Conservation (phyloP, 2,329 filamentous ascomycete species). For the Albifimbria verrucaria region DNA sequence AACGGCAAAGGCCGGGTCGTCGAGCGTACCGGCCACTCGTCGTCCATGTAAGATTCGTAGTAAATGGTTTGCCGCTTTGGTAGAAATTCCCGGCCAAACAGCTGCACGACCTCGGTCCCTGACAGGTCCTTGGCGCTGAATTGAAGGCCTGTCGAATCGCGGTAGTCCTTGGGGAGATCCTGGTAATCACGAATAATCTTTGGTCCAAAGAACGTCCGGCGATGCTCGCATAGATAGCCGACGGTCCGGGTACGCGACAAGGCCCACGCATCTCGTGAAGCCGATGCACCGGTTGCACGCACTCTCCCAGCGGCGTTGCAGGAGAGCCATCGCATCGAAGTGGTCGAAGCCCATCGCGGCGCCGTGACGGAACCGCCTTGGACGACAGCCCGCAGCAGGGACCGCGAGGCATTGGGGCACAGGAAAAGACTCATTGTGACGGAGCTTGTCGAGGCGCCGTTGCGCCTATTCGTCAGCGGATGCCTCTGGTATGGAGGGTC, state of each 20-base stretch:
- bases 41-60: constrained; percentile 60
- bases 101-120: constrained; percentile 38
- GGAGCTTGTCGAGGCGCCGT: background rate
- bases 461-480: background rate
- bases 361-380: constrained; percentile 16
- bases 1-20: constrained; percentile 50
- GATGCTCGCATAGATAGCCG: constrained; percentile 14
- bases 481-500: background rate
- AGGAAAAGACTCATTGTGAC: constrained; percentile 24
- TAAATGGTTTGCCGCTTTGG: constrained; percentile 47
- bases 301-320: constrained; percentile 4
- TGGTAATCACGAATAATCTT: constrained; percentile 50
- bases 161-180: constrained; percentile 55
- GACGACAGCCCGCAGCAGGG: constrained; percentile 24
- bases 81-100: constrained; percentile 47
- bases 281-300: background rate
- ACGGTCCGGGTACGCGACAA: constrained; percentile 3
- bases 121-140: constrained; percentile 51
- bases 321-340: constrained; percentile 20
- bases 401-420: constrained; percentile 25
- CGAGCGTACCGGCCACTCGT: constrained; percentile 60
- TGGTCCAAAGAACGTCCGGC: constrained; percentile 31
- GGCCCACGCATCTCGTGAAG: background rate
- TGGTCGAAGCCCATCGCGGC: constrained; percentile 9
- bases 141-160: constrained; percentile 50